Conservation (phyloP, 2,329 filamentous ascomycete species). For the Lizonia empirigonia region DNA sequence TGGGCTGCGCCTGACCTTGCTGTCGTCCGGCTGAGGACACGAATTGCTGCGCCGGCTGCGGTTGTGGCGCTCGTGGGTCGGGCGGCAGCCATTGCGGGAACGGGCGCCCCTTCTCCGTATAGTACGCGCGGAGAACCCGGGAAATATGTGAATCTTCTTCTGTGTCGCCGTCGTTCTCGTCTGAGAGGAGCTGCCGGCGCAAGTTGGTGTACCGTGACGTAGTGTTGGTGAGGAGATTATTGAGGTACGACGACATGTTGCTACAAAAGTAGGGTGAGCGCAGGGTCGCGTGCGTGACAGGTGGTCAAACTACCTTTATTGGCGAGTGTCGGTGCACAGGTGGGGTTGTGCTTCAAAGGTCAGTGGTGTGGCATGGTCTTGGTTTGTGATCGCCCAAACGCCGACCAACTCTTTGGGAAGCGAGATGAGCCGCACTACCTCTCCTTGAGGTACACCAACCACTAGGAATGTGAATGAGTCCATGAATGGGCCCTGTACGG, state of each 20-base stretch:
- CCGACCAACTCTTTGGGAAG: slow-evolving; percentile 10
- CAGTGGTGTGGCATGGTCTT: slow-evolving; percentile 3
- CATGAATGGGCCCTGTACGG: too few species aligned
- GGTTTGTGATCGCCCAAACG: slow-evolving; percentile 10
- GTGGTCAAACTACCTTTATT: slow-evolving; percentile 5
- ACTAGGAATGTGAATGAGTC: too few species aligned
- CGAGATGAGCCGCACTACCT: slow-evolving; percentile 10
- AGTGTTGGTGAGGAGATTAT: slow-evolving; percentile 66
- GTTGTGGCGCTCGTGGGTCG: slow-evolving; percentile 74
- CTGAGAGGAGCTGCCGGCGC: slow-evolving; percentile 69
- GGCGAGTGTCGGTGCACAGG: slow-evolving; percentile 1
- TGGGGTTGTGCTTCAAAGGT: slow-evolving; percentile 8
- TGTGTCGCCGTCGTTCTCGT: slow-evolving; percentile 60
- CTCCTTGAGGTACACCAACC: too few species aligned
- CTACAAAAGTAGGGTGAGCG: not conserved
- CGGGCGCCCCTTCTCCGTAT: slow-evolving; percentile 81
- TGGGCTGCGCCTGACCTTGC: slow-evolving; percentile 32
- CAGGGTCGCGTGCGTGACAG: slow-evolving; percentile 1
- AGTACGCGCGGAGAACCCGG: slow-evolving; percentile 90
- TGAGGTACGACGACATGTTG: slow-evolving; percentile 73
- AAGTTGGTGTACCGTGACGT: slow-evolving; percentile 64
- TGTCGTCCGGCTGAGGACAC: slow-evolving; percentile 54
- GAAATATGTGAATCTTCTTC: slow-evolving; percentile 94
- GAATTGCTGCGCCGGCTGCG: slow-evolving; percentile 58
- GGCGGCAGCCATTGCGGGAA: slow-evolving; percentile 88